These are phyloP conservation scores for Euphorbia corollata DNA, from an alignment of 441 rosid species.

Conservation along the genomic window DNA sequence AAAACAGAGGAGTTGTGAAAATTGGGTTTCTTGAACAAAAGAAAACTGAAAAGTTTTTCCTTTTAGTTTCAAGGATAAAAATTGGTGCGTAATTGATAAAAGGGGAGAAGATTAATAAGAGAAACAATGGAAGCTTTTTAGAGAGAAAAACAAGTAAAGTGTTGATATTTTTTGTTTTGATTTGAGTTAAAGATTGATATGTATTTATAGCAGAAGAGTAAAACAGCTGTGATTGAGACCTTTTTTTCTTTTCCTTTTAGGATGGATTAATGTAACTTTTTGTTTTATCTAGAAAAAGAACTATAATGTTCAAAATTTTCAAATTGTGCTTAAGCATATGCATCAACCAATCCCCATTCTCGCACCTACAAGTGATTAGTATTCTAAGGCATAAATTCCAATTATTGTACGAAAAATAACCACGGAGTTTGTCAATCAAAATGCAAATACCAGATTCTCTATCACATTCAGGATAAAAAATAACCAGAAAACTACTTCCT, in stretches of 20 bases:
- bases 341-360: neutral
- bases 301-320: neutral
- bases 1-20: no score
- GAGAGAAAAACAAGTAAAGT: no score
- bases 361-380: neutral
- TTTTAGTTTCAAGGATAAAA: no score
- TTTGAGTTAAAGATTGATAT: neutral
- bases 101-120: no score
- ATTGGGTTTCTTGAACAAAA: no score
- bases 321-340: neutral
- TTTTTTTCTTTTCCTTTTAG: neutral
- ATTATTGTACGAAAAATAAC: neutral
- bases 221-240: neutral
- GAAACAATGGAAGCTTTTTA: no score
- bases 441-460: neutral
- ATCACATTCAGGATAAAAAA: neutral
- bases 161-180: no score
- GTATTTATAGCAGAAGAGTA: constrained; percentile 39
- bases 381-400: neutral
- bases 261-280: no score
- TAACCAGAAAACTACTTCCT: constrained; percentile 25
- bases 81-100: no score
- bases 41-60: no score
- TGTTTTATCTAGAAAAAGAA: neutral
- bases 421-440: neutral